Percentiles rank a stretch among this genome's conserved stretches.
phyloP scores from a whole-genome alignment of 768 basidiomycete genomes.

The Xerocomellus intermedius region DNA sequence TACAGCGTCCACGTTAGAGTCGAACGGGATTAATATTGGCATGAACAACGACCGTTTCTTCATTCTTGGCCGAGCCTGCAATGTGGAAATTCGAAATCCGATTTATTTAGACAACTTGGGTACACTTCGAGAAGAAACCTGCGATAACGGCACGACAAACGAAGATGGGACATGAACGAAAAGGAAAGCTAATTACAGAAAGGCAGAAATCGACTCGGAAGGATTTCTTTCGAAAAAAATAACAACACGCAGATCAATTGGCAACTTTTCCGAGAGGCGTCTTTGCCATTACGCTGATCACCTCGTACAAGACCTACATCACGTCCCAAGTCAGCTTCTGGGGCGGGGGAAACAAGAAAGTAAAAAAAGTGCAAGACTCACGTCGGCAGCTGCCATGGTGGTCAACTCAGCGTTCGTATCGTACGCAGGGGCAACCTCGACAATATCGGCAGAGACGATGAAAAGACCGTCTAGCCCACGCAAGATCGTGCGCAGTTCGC shows the following conservation, averaged over 20 bases:
- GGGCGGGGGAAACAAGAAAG: background rate
- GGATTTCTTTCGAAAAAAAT: background rate
- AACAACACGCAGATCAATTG: constrained; percentile 6
- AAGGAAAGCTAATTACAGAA: background rate
- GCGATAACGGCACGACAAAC: too few species aligned
- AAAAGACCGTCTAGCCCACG: constrained; percentile 72
- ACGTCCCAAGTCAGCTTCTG: constrained; percentile 7
- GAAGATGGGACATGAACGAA: background rate
- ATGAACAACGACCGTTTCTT: too few species aligned
- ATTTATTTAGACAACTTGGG: background rate
- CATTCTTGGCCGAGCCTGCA: too few species aligned
- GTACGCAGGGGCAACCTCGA: constrained; percentile 83
- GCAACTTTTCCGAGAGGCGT: constrained; percentile 65
- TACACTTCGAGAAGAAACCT: background rate
- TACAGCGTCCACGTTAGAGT: too few species aligned
- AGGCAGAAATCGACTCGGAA: background rate
- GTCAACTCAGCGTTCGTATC: constrained; percentile 66
- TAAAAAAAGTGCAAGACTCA: constrained; percentile 27
- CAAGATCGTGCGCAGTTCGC: constrained; percentile 75
- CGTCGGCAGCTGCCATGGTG: constrained; percentile 62
- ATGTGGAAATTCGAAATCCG: too few species aligned
- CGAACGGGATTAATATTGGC: too few species aligned
- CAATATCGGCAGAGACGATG: constrained; percentile 80
- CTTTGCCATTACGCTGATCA: constrained; percentile 77
- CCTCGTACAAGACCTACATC: constrained; percentile 66